Conservation (phyloP, 2,329 filamentous ascomycete species). For the Diplodia scrobiculata region DNA sequence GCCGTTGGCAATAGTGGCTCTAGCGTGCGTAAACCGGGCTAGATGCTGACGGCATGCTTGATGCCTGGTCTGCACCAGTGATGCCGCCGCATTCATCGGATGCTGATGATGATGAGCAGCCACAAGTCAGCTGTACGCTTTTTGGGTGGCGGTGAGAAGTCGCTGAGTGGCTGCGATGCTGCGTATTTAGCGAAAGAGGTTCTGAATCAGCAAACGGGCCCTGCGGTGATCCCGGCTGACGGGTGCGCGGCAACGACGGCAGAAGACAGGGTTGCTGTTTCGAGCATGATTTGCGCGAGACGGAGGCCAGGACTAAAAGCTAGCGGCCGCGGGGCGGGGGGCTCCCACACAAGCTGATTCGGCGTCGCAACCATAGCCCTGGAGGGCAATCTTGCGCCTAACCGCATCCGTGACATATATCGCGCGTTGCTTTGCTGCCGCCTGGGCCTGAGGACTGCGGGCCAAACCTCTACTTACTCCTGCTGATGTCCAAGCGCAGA, state of each 20-base stretch:
- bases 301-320: neutral
- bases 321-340: neutral
- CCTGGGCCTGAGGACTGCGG: neutral
- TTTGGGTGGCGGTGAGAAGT: neutral
- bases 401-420: slow-evolving; percentile 16
- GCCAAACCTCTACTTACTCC: neutral
- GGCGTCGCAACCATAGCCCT: slow-evolving; percentile 9
- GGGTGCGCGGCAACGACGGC: neutral
- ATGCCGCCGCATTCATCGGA: neutral
- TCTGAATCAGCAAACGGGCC: neutral
- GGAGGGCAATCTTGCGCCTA: slow-evolving; percentile 6
- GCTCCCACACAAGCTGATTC: slow-evolving; percentile 2
- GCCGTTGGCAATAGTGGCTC: neutral
- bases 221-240: neutral
- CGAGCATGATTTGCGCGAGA: neutral
- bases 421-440: slow-evolving; percentile 11
- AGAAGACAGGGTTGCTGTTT: neutral
- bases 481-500: slow-evolving; percentile 4
- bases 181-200: neutral
- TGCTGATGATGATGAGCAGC: neutral
- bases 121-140: neutral
- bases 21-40: neutral
- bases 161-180: neutral
- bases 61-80: neutral
- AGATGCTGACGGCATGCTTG: neutral